Conservation (phyloP, 1,284 basidiomycete species). For the Ceratobasidium sp. region DNA sequence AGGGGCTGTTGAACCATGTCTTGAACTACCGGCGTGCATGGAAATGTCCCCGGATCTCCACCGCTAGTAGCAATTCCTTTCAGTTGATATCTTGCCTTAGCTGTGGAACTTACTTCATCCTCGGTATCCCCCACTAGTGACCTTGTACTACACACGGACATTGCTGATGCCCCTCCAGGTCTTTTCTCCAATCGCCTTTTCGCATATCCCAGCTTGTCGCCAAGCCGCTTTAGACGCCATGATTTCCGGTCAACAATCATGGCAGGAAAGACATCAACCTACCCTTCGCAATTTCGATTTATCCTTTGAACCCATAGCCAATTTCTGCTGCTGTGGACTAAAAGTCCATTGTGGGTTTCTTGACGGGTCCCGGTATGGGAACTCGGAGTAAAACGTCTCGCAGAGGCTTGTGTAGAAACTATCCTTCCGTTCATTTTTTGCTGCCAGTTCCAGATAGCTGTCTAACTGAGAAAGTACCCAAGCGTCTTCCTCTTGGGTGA, state of each 20-base stretch:
- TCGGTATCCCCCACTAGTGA: no score
- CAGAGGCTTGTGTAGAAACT: background rate
- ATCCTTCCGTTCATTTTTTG: no score
- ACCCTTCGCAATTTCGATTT: background rate
- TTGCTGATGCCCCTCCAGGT: background rate
- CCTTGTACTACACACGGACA: background rate
- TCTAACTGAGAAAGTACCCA: background rate
- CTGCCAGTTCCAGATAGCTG: background rate
- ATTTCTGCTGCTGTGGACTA: background rate
- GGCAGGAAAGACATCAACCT: background rate
- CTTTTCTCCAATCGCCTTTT: background rate
- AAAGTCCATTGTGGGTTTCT: background rate
- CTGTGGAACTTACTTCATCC: no score
- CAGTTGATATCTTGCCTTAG: no score
- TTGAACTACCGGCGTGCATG: background rate
- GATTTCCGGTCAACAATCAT: no score
- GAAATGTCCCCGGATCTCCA: no score
- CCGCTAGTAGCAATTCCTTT: no score
- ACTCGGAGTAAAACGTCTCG: background rate
- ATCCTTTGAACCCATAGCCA: background rate
- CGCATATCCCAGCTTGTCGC: background rate
- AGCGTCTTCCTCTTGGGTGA: background rate
- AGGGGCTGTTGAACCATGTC: background rate
- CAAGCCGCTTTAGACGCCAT: background rate
- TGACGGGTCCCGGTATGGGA: background rate